Evolutionary conservation across 2,329 filamentous ascomycete species (phyloP).

Genomic region (Trichoderma asperellum): DNA sequence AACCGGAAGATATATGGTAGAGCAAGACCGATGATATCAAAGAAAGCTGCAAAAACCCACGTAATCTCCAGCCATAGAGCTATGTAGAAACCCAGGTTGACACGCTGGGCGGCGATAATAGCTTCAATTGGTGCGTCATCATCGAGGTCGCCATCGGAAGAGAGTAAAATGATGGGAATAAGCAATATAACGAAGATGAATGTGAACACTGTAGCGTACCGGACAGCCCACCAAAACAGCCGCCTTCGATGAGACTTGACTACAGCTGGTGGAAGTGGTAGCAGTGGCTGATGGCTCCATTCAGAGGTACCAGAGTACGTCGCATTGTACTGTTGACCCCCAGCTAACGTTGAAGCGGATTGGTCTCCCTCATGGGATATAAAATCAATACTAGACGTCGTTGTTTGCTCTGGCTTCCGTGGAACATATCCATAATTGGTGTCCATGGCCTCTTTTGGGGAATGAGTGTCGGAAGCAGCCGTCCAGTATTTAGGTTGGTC

Average conservation of each 20-base stretch:
- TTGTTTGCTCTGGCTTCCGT: not conserved
- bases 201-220: not conserved
- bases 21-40: not conserved
- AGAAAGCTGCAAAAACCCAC: not conserved
- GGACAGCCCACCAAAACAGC: not conserved
- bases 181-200: not conserved
- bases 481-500: not conserved
- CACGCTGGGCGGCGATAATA: not conserved
- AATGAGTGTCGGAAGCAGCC: not conserved
- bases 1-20: not conserved
- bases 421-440: not conserved
- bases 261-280: not conserved
- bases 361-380: not conserved
- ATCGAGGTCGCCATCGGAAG: not conserved
- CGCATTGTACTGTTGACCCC: not conserved
- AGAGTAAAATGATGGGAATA: not conserved
- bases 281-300: not conserved
- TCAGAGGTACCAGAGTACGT: not conserved
- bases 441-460: not conserved
- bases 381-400: not conserved
- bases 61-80: not conserved
- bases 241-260: not conserved
- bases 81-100: not conserved
- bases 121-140: not conserved
- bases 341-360: not conserved